A percentile compares a stretch with the other conserved stretches of the same genome.
Evolutionary conservation across 2,329 filamentous ascomycete genomes (phyloP).

Genomic region (Aspergillus japonicus): DNA sequence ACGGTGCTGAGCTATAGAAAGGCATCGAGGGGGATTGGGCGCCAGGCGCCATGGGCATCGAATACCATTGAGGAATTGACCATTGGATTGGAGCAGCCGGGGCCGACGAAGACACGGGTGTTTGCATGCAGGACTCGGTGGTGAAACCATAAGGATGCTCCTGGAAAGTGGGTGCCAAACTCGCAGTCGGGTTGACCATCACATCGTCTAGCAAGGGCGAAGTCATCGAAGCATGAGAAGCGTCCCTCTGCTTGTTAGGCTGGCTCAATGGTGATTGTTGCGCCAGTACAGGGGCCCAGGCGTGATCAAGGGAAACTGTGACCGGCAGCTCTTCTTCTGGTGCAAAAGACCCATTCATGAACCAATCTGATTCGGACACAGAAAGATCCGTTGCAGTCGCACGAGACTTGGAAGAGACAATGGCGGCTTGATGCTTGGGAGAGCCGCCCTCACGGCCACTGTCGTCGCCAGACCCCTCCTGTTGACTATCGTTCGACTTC

Average conservation of each 20-base stretch:
- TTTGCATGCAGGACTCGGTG: constrained; percentile 29
- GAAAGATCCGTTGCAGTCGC: constrained; percentile 8
- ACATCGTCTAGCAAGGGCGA: constrained; percentile 27
- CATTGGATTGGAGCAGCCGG: constrained; percentile 23
- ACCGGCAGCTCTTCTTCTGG: constrained; percentile 11
- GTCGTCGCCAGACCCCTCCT: constrained; percentile 22
- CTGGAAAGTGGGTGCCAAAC: constrained; percentile 26
- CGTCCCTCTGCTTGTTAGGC: constrained; percentile 22
- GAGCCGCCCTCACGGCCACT: constrained; percentile 20
- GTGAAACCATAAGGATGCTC: constrained; percentile 27
- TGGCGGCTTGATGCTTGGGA: constrained; percentile 13
- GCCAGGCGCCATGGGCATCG: constrained; percentile 27
- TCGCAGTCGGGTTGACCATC: constrained; percentile 27
- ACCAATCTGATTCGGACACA: constrained; percentile 18
- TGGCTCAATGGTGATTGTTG: constrained; percentile 27
- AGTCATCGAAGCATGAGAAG: constrained; percentile 19
- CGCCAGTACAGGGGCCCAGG: constrained; percentile 22
- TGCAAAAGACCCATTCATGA: constrained; percentile 16
- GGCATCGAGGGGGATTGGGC: constrained; percentile 22
- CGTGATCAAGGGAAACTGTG: constrained; percentile 12
- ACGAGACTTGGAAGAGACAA: constrained; percentile 15
- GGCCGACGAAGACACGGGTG: constrained; percentile 24
- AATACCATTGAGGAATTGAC: constrained; percentile 32
- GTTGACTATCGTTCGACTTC: constrained; percentile 30
- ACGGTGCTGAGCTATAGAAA: constrained; percentile 27